Base-by-base conservation (phyloP, 179 eudicot genomes). In the Camellia oleifera region DNA sequence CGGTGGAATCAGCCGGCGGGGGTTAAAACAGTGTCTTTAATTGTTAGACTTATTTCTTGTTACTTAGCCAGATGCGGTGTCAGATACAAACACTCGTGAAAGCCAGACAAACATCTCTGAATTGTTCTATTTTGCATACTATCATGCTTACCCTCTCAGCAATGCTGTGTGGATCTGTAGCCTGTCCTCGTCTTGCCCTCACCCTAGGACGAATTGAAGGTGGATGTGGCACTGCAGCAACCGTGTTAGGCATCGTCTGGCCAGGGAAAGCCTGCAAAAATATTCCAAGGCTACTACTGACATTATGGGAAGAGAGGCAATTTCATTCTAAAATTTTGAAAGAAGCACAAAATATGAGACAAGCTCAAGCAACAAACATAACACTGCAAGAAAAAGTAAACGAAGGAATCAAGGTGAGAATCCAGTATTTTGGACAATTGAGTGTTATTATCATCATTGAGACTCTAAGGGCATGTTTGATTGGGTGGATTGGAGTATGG, bases 91-190 rank as follows among this genome's bases (percentile, higher is more conserved):
- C 69, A 6, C 60, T 66, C 42, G 18, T 56, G 64, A 11, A 80
- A 50, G 75, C 40, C 65, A 5, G 69, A 42, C 17, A 69, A 63
- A 53, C 63, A 81, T 64, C 2, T 46, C 15, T 50, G 53, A 72
- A 20, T 50, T 58, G 42, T 12, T 23, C 42, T 9, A 23, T 32
- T 5, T 74, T 20, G 15, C 74, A 75, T 75, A 40, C 70, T 23
- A 79, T 57, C 42, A 57, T 69, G 15, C 85, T 87, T 91, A 96
- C 99, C 94, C 99, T 89, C 86, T 96, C 99, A 75, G 99, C 99
- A 77, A 96, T 96, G 84, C 99, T 96, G 83, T 96, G 99, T 26
- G 99, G 99, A 87, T 97, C 99, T 32, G 99, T 97, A 45, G 99
- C 99, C 90, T 97, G 99, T 65, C 99, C 99, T 83, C 99, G 92